Base-by-base conservation (phyloP, 2,329 filamentous ascomycete genomes). In the Bertia moriformis region DNA sequence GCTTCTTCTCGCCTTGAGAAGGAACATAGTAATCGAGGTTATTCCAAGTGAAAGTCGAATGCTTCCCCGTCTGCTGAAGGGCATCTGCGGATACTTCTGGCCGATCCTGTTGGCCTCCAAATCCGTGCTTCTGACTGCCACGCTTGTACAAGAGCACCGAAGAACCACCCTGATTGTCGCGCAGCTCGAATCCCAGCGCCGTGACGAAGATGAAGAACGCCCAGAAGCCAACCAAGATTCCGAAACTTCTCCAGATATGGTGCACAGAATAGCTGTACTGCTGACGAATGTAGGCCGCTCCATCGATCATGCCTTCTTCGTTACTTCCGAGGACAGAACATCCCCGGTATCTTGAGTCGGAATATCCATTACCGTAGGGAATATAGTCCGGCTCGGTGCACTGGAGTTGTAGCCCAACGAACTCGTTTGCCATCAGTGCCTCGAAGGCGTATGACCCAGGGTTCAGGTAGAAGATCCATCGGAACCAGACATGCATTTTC, bases 351-450 rank as follows among this genome's bases (percentile, higher is more conserved):
- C 17, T 42, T 20, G 42, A 39, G 60, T 58, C 13, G 60, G 48
- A 3, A 54, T 56, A 39, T 48, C 63, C 46, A 49, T 62, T 2
- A 60, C 67, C 60, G 19, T 59, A 56, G 0, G 76, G 77, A 0
- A 79, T 69, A 3, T 80, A 59, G 39, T 78, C 71, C 2, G 63
- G 62, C 0, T 70, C 61, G 1, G 65, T 60, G 47, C 79, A 84
- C 18, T 69, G 48, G 60, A 84, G 75, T 0, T 58, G 56, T 4
- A 65, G 58, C 40, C 61, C 65, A 2, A 64, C 51, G 44, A 78
- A 76, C 47, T 85, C 79, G 46, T 83, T 85, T 0, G 73, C 56
- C 44, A 83, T 59, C 2, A 83, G 71, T 3, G 71, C 70, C 51
- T 84, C 80, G 45, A 81, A 83, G 1, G 71, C 66, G 46, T 83